Percentiles rank a stretch among this genome's conserved stretches.
Conservation (phyloP, 1,284 basidiomycete genomes). For the Takashimella tepidaria region DNA sequence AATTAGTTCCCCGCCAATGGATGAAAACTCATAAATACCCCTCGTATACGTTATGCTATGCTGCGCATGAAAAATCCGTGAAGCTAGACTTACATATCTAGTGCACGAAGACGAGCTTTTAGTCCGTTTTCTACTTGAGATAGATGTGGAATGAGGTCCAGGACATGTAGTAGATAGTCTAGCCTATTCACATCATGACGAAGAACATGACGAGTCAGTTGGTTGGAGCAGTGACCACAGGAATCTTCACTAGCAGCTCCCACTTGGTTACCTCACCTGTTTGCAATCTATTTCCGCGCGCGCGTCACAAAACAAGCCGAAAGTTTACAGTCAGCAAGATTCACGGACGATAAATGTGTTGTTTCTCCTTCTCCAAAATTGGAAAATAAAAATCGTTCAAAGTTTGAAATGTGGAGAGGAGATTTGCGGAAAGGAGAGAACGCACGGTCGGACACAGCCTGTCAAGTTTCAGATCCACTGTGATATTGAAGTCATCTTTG, state of each 20-base stretch:
- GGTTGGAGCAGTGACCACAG: no score
- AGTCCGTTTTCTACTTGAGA: neutral
- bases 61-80: no score
- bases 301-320: no score
- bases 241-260: no score
- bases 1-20: constrained; percentile 10
- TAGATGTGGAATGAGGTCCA: constrained; percentile 53
- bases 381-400: no score
- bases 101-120: constrained; percentile 30
- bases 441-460: constrained; percentile 80
- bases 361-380: no score
- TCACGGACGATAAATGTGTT: no score
- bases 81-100: constrained; percentile 54
- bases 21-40: neutral
- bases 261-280: no score
- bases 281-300: constrained; percentile 41
- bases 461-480: constrained; percentile 60
- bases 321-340: neutral
- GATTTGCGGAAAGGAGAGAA: no score
- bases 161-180: constrained; percentile 70
- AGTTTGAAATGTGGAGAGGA: no score
- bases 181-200: constrained; percentile 51
- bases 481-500: constrained; percentile 64
- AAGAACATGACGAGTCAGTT: neutral
- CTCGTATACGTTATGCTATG: no score